Evolutionary conservation across 2,329 filamentous ascomycete genomes (phyloP), one percentile per base, ranked within the genome.

Genomic region (Sarocladium oryzae): DNA sequence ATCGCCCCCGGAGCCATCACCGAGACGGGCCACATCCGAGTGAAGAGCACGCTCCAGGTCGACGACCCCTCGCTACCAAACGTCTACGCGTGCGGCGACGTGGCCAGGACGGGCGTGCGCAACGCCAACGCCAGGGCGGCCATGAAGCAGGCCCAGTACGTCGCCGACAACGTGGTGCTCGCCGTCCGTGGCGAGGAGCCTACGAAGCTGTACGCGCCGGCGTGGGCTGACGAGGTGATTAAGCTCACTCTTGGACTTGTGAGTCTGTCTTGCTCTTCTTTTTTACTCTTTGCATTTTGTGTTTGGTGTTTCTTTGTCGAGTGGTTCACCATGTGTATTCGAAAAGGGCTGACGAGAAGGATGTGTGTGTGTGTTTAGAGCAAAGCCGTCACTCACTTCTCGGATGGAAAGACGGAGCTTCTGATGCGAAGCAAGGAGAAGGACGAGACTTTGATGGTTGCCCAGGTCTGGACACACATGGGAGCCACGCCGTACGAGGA

Each of bases 61-160:
- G 59, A 64, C 9, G 75, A 78, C 56, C 63, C 69, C 2, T 54
- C 56, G 0, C 67, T 75, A 8, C 68, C 72, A 1, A 74, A 81
- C 54, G 69, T 86, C 2, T 86, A 82, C 57, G 78, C 77, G 1
- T 75, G 80, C n/a, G 84, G 84, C 16, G 83, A 86, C 55, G 78
- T 87, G 3, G 75, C 80, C 3, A 76, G 78, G 23, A 74, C 73
- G 1, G 55, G 63, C 11, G 70, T 71, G 1, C 67, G 68, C 0
- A 63, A 68, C 32, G 75, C 75, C 5, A 83, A 82, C 59, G 78
- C 75, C 0, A 70, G 81, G 10, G 74, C 79, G 0, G 79, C 77
- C 0, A 69, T 70, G 43, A 67, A 70, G 11, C 82, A 86, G 57
- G 77, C 75, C 3, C 66, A 69, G 26, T 58, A 78, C 3, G 79